These are phyloP conservation scores for Stephanocyclus meneghinianus DNA, from an alignment of 352 stramenopile species.

Conservation along the genomic window DNA sequence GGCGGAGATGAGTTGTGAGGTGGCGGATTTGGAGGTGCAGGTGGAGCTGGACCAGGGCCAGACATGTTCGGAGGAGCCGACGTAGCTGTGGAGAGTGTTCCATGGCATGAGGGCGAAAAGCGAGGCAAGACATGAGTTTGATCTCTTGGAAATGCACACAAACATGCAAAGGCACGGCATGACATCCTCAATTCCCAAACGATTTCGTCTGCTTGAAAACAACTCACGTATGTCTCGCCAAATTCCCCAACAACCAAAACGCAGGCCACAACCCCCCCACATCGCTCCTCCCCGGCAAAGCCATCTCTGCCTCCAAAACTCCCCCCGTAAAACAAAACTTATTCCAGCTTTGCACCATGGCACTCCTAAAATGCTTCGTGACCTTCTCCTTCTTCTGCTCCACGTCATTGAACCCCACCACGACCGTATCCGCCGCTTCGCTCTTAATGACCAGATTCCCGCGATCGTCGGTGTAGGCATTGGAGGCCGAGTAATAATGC, in stretches of 20 bases:
- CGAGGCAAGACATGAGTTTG: neutral
- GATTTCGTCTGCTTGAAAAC: neutral
- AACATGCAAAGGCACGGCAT: too few species aligned
- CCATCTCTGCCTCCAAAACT: conserved; percentile 85
- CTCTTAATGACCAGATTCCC: conserved; percentile 79
- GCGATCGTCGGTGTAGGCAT: conserved; percentile 64
- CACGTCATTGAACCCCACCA: conserved; percentile 78
- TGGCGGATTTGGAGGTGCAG: conserved; percentile 86
- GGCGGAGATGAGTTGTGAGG: conserved; percentile 88
- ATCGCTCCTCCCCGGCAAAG: conserved; percentile 81
- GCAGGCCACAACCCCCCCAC: conserved; percentile 89
- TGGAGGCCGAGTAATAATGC: conserved; percentile 89
- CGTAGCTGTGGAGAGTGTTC: conserved; percentile 66
- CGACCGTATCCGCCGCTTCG: conserved; percentile 59
- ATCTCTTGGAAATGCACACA: too few species aligned
- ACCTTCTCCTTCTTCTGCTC: conserved; percentile 60
- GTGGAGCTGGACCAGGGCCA: conserved; percentile 92
- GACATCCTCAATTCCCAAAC: too few species aligned
- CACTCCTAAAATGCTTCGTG: conserved; percentile 80
- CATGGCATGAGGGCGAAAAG: neutral
- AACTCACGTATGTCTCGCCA: conserved; percentile 86
- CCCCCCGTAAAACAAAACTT: conserved; percentile 92
- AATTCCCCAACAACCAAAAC: conserved; percentile 95
- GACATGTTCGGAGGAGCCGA: conserved; percentile 87
- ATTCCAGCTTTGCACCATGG: conserved; percentile 90